Base-by-base conservation (phyloP, 2,329 filamentous ascomycete genomes). In the Escovopsis sp. region DNA sequence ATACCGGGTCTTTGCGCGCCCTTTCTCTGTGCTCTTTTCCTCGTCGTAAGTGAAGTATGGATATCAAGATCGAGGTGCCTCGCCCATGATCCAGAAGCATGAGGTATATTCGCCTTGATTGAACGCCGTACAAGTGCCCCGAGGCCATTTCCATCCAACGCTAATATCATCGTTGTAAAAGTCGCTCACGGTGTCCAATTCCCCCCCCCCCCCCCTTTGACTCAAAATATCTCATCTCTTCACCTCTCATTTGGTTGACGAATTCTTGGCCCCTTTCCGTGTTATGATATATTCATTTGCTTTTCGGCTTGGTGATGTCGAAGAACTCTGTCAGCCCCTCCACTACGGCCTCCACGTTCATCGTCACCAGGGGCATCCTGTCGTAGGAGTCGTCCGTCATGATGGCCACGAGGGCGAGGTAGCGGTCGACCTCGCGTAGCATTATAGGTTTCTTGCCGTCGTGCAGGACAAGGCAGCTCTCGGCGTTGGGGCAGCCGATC, bases 301-400 rank as follows among this genome's bases (percentile, higher is more conserved):
- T 63, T 63, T 38, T 74, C 41, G 70, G 66, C 57, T 78, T 80
- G 8, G 76, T 81, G 45, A 82, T 79, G 53, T 80, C 72, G 53
- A 91, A 91, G 47, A 91, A 85, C 56, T 87, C 77, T 33, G 78
- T 76, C 54, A 93, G 61, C 0, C 84, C 84, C 53, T 84, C 77
- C 39, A 88, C 83, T 29, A 88, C 81, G 0, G 84, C 79, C 53
- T 85, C 81, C 2, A 89, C 82, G 52, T 93, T 91, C 74, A 89
- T 86, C 51, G 87, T 86, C 47, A 93, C 83, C 47, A 88, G 66
- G 4, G 82, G 81, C 66, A 89, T 85, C 66, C 84, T 84, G 55
- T 87, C 81, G 51, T 85, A 84, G 25, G 80, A 83, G 42, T 84
- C 84, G 55, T 89, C 83, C 57, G 81, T 82, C 83, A 89, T 88